These are phyloP conservation scores for Colletotrichum shisoi DNA, from an alignment of 2,329 filamentous ascomycete genomes.

Conservation along the genomic window DNA sequence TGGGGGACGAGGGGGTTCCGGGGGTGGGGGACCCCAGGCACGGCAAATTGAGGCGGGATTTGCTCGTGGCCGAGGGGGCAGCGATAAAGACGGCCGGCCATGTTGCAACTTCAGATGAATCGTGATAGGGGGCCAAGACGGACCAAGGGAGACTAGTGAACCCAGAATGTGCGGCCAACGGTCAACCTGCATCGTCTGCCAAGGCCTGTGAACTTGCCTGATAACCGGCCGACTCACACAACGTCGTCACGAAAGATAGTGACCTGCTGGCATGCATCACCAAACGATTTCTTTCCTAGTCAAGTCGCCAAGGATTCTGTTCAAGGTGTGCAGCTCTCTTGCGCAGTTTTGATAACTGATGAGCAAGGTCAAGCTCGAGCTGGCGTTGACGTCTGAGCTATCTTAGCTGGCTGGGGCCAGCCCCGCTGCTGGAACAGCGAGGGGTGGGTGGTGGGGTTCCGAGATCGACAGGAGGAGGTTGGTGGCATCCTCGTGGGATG, in stretches of 20 bases:
- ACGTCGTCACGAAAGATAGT: not conserved
- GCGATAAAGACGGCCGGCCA: not conserved
- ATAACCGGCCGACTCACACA: not conserved
- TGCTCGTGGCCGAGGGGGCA: not conserved
- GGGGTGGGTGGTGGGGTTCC: slow-evolving; percentile 17
- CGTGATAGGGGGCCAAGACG: no score
- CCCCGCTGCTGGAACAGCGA: slow-evolving; percentile 6
- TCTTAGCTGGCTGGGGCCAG: slow-evolving; percentile 2
- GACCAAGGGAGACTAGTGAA: no score
- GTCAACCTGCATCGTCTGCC: not conserved
- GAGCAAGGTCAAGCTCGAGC: not conserved
- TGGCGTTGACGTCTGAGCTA: not conserved
- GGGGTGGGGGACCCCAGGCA: slow-evolving; percentile 2
- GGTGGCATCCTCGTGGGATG: not conserved
- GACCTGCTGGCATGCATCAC: no score
- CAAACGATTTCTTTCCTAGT: not conserved
- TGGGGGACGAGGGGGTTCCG: slow-evolving; percentile 37
- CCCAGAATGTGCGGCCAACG: no score
- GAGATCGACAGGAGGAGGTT: slow-evolving; percentile 2
- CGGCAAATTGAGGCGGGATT: slow-evolving; percentile 20
- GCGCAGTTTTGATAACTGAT: not conserved
- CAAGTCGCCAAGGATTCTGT: not conserved
- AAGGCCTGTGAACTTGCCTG: not conserved
- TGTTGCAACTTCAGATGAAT: not conserved
- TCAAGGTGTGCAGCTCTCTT: not conserved